Evolutionary conservation across 2,329 filamentous ascomycete genomes (phyloP).

Genomic region (Fusarium beomiforme): DNA sequence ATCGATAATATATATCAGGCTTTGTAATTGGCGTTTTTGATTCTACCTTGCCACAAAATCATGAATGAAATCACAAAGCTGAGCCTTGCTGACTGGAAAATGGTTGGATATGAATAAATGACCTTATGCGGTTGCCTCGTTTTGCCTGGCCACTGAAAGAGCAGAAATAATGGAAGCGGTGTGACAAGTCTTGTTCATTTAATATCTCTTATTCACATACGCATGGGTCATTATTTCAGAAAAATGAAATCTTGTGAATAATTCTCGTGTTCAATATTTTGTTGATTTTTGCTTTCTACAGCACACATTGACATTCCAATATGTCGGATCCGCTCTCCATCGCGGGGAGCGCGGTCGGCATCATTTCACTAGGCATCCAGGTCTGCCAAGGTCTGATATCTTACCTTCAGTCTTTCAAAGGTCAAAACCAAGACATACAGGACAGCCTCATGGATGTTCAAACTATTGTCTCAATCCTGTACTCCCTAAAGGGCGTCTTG

Average conservation of each 20-base stretch:
- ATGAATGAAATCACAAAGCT: no score
- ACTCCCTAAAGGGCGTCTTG: not conserved
- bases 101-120: no score
- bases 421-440: not conserved
- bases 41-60: no score
- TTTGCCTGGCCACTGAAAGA: not conserved
- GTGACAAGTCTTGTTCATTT: not conserved
- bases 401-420: not conserved
- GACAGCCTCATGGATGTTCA: not conserved
- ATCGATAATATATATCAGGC: no score
- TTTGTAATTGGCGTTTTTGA: no score
- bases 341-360: not conserved
- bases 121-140: no score
- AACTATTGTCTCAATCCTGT: not conserved
- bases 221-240: no score
- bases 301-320: accelerated
- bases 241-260: no score
- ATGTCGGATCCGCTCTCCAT: conserved; percentile 7
- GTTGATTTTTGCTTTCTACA: no score
- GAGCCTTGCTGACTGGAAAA: no score
- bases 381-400: not conserved
- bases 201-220: not conserved
- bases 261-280: no score
- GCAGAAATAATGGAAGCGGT: no score
- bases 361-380: conserved; percentile 6